Conservation (phyloP, 805 yeast species). For the Limtongozyma cylindracea region DNA sequence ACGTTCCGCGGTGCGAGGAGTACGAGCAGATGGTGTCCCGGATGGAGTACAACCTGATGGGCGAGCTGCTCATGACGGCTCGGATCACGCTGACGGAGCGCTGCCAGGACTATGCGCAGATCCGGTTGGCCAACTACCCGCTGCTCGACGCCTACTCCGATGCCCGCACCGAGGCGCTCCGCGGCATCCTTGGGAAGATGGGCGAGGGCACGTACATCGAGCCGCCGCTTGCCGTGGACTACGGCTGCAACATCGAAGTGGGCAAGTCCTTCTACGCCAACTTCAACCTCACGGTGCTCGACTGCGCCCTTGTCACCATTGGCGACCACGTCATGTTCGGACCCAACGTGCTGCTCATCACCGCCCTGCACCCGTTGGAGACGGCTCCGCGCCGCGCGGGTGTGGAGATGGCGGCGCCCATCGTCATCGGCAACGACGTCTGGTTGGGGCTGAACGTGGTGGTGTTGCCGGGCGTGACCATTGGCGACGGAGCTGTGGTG, state of each 20-base stretch:
- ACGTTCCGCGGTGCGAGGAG: constrained; percentile 12
- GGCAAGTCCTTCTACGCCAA: constrained; percentile 39
- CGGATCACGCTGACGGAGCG: constrained; percentile 10
- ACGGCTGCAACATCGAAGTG: constrained; percentile 31
- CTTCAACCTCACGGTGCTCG: constrained; percentile 27
- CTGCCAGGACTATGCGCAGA: constrained; percentile 9
- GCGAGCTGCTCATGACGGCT: constrained; percentile 5
- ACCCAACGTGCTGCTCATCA: constrained; percentile 30
- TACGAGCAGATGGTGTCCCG: constrained; percentile 34
- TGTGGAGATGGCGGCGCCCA: constrained; percentile 28
- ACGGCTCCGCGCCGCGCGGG: constrained; percentile 15
- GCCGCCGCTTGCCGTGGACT: constrained; percentile 38
- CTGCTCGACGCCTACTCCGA: constrained; percentile 6
- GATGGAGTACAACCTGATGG: constrained; percentile 15
- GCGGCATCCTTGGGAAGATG: constrained; percentile 19
- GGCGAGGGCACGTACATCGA: constrained; percentile 19
- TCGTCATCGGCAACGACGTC: constrained; percentile 34
- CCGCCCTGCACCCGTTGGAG: constrained; percentile 43
- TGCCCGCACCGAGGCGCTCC: constrained; percentile 12
- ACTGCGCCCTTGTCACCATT: constrained; percentile 29
- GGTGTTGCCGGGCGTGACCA: constrained; percentile 37
- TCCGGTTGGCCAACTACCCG: constrained; percentile 10
- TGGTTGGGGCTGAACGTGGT: constrained; percentile 38
- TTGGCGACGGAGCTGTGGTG: constrained; percentile 34
- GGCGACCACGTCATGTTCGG: constrained; percentile 38